A percentile compares a stretch with the other conserved stretches of the same genome.
Conservation (phyloP, 78 protist species). For the Chrysochromulina tobinii region DNA sequence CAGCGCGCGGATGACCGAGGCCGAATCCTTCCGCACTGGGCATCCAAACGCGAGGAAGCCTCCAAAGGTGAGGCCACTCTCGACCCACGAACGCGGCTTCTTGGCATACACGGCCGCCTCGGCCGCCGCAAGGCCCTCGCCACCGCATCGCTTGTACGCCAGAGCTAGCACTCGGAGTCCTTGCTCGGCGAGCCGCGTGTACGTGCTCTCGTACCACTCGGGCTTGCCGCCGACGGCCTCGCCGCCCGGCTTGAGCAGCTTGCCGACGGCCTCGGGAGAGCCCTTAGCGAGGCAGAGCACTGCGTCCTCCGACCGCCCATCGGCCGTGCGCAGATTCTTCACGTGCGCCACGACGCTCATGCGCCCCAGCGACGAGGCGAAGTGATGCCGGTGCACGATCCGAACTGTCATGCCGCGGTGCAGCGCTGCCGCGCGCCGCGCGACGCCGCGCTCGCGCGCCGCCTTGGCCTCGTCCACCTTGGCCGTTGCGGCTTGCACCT, state of each 20-base stretch:
- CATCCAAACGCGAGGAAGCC: slow-evolving; percentile 50
- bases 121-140: background rate
- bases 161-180: slow-evolving; percentile 56
- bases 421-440: too few relatives aligned
- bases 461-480: background rate
- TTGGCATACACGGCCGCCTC: background rate
- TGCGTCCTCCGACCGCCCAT: background rate
- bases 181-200: background rate
- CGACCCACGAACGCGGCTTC: slow-evolving; percentile 33
- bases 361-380: slow-evolving; percentile 50
- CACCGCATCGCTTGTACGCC: slow-evolving; percentile 10
- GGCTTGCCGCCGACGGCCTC: slow-evolving; percentile 12
- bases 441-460: too few relatives aligned
- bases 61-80: background rate
- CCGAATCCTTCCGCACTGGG: slow-evolving; percentile 1
- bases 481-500: background rate
- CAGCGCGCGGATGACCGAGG: background rate
- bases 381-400: slow-evolving; percentile 39
- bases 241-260: slow-evolving; percentile 27
- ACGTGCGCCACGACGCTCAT: slow-evolving; percentile 24
- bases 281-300: slow-evolving; percentile 49
- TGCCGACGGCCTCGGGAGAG: slow-evolving; percentile 51
- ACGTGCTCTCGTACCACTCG: background rate
- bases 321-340: too few relatives aligned
- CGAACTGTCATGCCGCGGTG: background rate